Conservation (phyloP, 768 basidiomycete genomes). For the Mycena maculata region DNA sequence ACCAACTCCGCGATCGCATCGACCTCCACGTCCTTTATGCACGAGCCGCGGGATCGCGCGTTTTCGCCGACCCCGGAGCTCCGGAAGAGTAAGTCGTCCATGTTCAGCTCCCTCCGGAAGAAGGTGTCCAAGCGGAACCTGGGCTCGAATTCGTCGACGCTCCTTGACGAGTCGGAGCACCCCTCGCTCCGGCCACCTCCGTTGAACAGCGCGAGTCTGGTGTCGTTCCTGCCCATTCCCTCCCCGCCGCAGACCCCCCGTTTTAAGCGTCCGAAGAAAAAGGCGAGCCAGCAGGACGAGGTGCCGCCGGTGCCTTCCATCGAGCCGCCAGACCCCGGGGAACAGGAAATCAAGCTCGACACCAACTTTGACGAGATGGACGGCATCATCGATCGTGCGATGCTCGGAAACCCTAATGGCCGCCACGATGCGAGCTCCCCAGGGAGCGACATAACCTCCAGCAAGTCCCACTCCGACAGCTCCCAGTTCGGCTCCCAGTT, state of each 20-base stretch:
- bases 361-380: slow-evolving; percentile 82
- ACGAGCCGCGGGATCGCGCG: slow-evolving; percentile 22
- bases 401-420: slow-evolving; percentile 40
- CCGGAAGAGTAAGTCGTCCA: slow-evolving; percentile 63
- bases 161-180: slow-evolving; percentile 46
- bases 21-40: slow-evolving; percentile 18
- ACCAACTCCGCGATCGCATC: slow-evolving; percentile 30
- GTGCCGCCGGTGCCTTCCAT: slow-evolving; percentile 47
- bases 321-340: slow-evolving; percentile 46
- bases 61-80: slow-evolving; percentile 46
- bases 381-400: slow-evolving; percentile 75
- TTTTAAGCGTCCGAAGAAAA: slow-evolving; percentile 42
- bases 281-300: slow-evolving; percentile 47
- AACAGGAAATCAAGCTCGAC: slow-evolving; percentile 63
- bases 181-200: slow-evolving; percentile 52
- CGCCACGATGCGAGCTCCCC: slow-evolving; percentile 52
- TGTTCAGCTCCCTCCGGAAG: slow-evolving; percentile 56
- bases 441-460: slow-evolving; percentile 55
- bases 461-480: slow-evolving; percentile 46
- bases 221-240: slow-evolving; percentile 37
- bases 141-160: slow-evolving; percentile 44
- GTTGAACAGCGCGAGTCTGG: slow-evolving; percentile 43
- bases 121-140: slow-evolving; percentile 55
- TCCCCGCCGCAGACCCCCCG: slow-evolving; percentile 27
- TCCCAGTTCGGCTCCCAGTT: slow-evolving; percentile 37